Evolutionary conservation across 192 early-diverging fungal genomes (phyloP).

Genomic region (Backusella westeae): DNA sequence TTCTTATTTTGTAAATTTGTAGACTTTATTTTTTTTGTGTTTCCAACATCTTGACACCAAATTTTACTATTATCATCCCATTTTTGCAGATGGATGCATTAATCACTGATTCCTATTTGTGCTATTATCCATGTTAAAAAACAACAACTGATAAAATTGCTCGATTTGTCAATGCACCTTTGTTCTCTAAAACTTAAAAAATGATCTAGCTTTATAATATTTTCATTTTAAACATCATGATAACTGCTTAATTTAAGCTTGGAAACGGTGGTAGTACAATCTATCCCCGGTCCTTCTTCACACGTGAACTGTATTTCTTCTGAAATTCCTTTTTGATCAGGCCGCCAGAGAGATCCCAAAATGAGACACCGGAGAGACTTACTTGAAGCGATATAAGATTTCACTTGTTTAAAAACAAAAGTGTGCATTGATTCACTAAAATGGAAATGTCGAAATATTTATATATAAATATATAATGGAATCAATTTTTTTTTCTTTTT

Average conservation of each 20-base stretch:
- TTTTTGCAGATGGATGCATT: not conserved
- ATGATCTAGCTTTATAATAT: not conserved
- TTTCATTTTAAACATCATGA: not conserved
- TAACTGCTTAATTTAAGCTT: not conserved
- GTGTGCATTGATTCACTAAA: not conserved
- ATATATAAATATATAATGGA: not conserved
- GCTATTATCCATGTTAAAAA: not conserved
- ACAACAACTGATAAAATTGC: not conserved
- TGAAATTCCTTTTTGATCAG: not conserved
- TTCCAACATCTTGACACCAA: not conserved
- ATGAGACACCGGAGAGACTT: not conserved
- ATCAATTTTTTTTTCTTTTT: not conserved
- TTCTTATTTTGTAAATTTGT: not conserved
- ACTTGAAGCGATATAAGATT: not conserved
- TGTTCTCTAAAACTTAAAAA: not conserved
- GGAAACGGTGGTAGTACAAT: not conserved
- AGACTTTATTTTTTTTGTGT: not conserved
- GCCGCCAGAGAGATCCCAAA: not conserved
- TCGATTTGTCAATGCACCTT: not conserved
- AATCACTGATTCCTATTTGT: not conserved
- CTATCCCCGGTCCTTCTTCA: not conserved
- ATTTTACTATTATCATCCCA: not conserved
- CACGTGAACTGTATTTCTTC: not conserved
- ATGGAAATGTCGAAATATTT: not conserved
- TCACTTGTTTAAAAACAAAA: not conserved